These are phyloP conservation scores for Teratosphaeria pseudoeucalypti DNA, from an alignment of 2,329 filamentous ascomycete genomes.

Conservation along the genomic window DNA sequence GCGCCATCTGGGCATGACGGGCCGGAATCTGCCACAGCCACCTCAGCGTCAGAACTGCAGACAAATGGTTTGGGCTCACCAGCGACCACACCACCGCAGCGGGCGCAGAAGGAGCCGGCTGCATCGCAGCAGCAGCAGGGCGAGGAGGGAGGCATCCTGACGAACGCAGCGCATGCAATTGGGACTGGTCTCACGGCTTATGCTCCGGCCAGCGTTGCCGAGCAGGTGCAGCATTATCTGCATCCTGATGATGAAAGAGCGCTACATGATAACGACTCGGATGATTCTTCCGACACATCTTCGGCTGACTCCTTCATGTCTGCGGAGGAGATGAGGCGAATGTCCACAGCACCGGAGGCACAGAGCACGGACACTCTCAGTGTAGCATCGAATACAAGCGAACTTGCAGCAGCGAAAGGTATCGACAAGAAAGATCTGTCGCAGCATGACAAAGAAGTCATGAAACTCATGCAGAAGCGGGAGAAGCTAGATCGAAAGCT, in stretches of 20 bases:
- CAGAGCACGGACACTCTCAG: constrained; percentile 14
- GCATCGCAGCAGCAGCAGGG: background rate
- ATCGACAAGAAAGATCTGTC: constrained; percentile 9
- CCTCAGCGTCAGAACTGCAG: background rate
- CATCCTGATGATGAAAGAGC: constrained; percentile 2
- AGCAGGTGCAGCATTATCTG: constrained; percentile 17
- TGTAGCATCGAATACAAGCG: constrained; percentile 12
- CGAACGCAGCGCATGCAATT: constrained; percentile 20
- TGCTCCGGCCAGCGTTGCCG: constrained; percentile 23
- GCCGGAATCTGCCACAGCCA: background rate
- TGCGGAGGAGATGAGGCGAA: constrained; percentile 30
- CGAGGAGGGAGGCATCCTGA: constrained; percentile 18
- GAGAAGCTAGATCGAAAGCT: constrained; percentile 54
- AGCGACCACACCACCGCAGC: background rate
- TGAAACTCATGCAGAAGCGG: constrained; percentile 51
- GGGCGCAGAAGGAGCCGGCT: background rate
- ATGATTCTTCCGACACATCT: constrained; percentile 15
- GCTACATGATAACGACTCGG: background rate
- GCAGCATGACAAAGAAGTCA: constrained; percentile 51
- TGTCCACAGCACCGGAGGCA: constrained; percentile 20
- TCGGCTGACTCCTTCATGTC: constrained; percentile 30
- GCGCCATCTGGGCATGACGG: background rate
- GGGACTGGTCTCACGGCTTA: constrained; percentile 25
- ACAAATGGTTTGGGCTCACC: background rate
- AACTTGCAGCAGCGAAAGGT: constrained; percentile 3